These are phyloP conservation scores for Lentinula detonsa DNA, from an alignment of 768 basidiomycete genomes.

Conservation along the genomic window DNA sequence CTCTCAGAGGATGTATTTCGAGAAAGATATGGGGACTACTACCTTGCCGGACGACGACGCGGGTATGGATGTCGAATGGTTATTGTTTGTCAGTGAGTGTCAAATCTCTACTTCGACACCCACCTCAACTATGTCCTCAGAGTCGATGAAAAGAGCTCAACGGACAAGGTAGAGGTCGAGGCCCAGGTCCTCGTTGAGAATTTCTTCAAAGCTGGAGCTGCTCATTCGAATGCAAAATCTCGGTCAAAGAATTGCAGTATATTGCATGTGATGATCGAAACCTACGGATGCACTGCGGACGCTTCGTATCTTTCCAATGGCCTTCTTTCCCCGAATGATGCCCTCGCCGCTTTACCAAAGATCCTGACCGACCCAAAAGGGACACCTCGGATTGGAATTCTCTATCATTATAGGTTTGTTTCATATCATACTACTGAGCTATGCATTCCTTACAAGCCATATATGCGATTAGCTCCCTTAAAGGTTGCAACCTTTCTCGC, in stretches of 20 bases:
- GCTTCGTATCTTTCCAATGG: conserved; percentile 5
- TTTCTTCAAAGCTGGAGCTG: conserved; percentile 13
- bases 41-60: conserved; percentile 11
- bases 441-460: not conserved
- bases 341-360: conserved; percentile 9
- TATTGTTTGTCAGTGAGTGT: conserved; percentile 14
- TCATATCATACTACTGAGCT: not conserved
- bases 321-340: conserved; percentile 9
- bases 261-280: conserved; percentile 13
- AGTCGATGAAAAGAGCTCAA: conserved; percentile 10
- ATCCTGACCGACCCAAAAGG: conserved; percentile 10
- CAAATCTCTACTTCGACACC: not conserved
- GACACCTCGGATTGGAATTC: conserved; percentile 8
- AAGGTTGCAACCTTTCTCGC: conserved; percentile 8
- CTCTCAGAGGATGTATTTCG: conserved; percentile 11
- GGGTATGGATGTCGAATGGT: conserved; percentile 15
- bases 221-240: conserved; percentile 7
- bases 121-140: not conserved
- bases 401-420: conserved; percentile 15
- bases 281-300: conserved; percentile 13
- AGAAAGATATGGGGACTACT: conserved; percentile 15
- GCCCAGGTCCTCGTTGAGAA: conserved; percentile 8
- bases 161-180: conserved; percentile 10
- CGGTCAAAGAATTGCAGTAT: conserved; percentile 9
- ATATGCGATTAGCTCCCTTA: conserved; percentile 3